Evolutionary conservation across 352 stramenopile genomes (phyloP).

Genomic region (Phytophthora citricola): DNA sequence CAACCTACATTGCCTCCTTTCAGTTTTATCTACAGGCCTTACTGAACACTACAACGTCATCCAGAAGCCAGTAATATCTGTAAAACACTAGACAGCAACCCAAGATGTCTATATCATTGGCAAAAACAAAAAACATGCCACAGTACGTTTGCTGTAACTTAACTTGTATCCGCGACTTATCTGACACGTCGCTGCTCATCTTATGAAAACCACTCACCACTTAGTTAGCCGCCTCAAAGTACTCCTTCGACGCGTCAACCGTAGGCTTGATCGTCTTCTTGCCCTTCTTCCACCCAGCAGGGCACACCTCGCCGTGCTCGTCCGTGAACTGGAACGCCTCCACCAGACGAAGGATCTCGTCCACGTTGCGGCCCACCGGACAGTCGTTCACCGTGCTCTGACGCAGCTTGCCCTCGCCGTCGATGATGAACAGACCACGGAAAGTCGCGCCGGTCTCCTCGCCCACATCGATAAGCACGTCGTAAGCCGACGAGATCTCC

Average conservation of each 20-base stretch:
- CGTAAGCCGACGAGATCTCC: conserved; percentile 76
- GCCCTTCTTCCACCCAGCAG: conserved; percentile 91
- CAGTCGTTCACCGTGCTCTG: conserved; percentile 91
- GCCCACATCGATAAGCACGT: conserved; percentile 75
- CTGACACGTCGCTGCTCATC: not conserved
- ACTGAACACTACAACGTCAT: too few relatives aligned
- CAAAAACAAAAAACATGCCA: too few relatives aligned
- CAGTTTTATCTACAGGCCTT: too few relatives aligned
- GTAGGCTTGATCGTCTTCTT: conserved; percentile 89
- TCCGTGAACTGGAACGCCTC: conserved; percentile 92
- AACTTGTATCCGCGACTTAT: conserved; percentile 15
- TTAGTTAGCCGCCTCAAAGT: conserved; percentile 60
- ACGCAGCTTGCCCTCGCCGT: conserved; percentile 77
- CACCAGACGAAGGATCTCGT: conserved; percentile 90
- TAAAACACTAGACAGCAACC: too few relatives aligned
- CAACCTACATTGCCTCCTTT: too few relatives aligned
- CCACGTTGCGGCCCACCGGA: conserved; percentile 87
- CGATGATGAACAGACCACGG: conserved; percentile 92
- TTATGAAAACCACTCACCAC: not conserved
- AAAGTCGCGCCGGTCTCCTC: conserved; percentile 75
- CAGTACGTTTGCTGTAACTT: not conserved
- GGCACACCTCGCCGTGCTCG: conserved; percentile 91
- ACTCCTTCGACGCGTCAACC: conserved; percentile 71
- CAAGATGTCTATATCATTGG: too few relatives aligned
- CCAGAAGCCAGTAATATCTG: too few relatives aligned